Base-by-base conservation (phyloP, 2,329 filamentous ascomycete genomes). In the Colletotrichum endophyticum region DNA sequence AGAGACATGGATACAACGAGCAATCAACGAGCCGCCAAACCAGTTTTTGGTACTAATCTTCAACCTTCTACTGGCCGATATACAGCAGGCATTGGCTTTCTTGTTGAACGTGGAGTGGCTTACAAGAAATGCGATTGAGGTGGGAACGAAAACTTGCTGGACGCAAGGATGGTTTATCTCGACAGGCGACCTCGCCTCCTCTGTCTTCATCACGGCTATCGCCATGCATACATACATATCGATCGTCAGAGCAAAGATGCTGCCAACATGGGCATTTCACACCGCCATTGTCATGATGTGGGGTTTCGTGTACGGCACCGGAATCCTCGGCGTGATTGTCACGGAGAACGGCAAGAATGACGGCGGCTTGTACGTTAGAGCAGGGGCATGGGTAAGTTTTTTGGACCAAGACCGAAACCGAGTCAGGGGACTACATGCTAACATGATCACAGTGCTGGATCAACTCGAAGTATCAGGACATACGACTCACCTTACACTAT, bases 31-130 rank as follows among this genome's bases (percentile, higher is more conserved):
- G 25, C 84, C 86, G 8, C 88, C 88, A 0, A 94, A 94, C 78
- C 93, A 95, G 82, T 94, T 94, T 80, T 88, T 94, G 32, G 86
- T 95, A 0, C 87, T 95, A 6, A 93, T 95, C 74, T 91, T 94
- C 81, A 95, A 95, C 81, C 88, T 95, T 0, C 85, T 95, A 7
- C 84, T 94, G 27, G 93, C 93, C 75, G 93, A 95, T 79, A 88
- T 94, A 72, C 91, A 93, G 80, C 93, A 95, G 80, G 88, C 91
- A 9, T 82, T 91, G 1, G 91, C 92, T 6, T 95, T 94, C 80
- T 80, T 93, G 59, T 85, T 94, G 66, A 94, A 92, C 77, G 88
- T 89, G 6, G 85, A 89, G 44, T 93, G 93, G 89, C 85, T 94
- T 7, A 82, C 84, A 2, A 81, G 85, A 16, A 86, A 93, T 81